Conservation (phyloP, 2,329 filamentous ascomycete species). For the Colletotrichum tamarilloi region DNA sequence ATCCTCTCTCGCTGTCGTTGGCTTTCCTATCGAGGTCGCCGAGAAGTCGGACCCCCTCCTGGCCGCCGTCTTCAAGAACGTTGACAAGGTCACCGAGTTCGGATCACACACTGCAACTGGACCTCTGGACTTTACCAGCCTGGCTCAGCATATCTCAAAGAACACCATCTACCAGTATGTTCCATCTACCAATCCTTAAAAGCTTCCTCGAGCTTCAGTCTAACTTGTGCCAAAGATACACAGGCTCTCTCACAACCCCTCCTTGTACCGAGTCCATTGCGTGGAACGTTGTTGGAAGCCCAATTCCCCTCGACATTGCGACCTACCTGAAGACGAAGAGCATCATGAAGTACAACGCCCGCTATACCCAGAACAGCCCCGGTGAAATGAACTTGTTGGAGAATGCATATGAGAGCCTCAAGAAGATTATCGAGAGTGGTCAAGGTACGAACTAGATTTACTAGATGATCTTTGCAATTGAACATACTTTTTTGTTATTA, state of each 20-base stretch:
- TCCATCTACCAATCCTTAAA: too few species aligned
- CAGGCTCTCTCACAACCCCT: conserved; percentile 73
- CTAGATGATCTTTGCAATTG: not conserved
- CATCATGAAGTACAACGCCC: conserved; percentile 66
- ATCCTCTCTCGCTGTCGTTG: conserved; percentile 49
- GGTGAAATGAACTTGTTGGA: conserved; percentile 56
- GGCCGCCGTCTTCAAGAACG: conserved; percentile 49
- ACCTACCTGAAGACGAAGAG: conserved; percentile 64
- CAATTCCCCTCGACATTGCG: conserved; percentile 57
- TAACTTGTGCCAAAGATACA: conserved; percentile 51
- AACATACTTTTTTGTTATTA: not conserved
- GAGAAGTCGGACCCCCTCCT: conserved; percentile 43
- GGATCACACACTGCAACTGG: conserved; percentile 51
- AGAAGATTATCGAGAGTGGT: not conserved
- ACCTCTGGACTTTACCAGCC: conserved; percentile 54
- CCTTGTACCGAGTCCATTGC: conserved; percentile 68
- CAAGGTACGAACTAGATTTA: conserved; percentile 28
- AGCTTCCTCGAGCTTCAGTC: not conserved
- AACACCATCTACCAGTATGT: conserved; percentile 53
- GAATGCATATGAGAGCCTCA: conserved; percentile 27
- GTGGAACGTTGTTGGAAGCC: conserved; percentile 62
- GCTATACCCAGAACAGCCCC: conserved; percentile 63
- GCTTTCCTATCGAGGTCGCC: conserved; percentile 49
- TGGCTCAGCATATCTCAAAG: conserved; percentile 51
- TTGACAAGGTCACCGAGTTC: conserved; percentile 50